phyloP scores from a whole-genome alignment of 164 flowering plant genomes.

The Buxus sempervirens region DNA sequence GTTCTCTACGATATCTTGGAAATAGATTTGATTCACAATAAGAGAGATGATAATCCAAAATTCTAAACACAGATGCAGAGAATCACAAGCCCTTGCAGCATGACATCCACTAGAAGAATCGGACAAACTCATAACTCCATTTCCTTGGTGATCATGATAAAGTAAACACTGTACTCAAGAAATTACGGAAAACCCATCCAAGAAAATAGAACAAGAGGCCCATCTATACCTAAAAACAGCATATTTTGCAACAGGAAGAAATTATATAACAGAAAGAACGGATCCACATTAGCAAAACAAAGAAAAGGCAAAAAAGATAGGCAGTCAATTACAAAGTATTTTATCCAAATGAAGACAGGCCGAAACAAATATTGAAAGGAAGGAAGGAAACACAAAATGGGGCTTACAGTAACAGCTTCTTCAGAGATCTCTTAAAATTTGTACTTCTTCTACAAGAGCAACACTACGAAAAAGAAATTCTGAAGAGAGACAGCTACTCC shows the following conservation, averaged over 20 bases:
- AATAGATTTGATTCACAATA: too few relatives aligned
- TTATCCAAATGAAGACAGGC: not conserved
- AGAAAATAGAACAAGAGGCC: too few relatives aligned
- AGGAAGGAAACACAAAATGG: not conserved
- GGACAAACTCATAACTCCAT: too few relatives aligned
- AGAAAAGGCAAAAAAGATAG: not conserved
- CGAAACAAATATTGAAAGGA: not conserved
- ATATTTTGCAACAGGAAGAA: too few relatives aligned
- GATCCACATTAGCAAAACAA: not conserved
- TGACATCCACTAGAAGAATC: not conserved
- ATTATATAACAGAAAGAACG: not conserved
- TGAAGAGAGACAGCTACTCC: not conserved
- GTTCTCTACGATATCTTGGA: too few relatives aligned
- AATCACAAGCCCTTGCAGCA: not conserved
- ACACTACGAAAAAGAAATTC: slow-evolving; percentile 4
- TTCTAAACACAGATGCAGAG: too few relatives aligned
- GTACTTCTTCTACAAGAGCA: slow-evolving; percentile 30
- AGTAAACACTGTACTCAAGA: too few relatives aligned
- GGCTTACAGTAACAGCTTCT: slow-evolving; percentile 18
- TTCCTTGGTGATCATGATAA: too few relatives aligned
- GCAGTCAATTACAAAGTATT: too few relatives aligned
- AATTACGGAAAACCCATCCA: too few relatives aligned
- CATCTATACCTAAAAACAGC: too few relatives aligned
- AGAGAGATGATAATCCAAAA: too few relatives aligned
- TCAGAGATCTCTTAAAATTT: slow-evolving; percentile 8